Percentiles rank a stretch among this genome's conserved stretches.
These are phyloP conservation scores for Anacardium occidentale DNA, from an alignment of 345 rosid species.

Conservation along the genomic window DNA sequence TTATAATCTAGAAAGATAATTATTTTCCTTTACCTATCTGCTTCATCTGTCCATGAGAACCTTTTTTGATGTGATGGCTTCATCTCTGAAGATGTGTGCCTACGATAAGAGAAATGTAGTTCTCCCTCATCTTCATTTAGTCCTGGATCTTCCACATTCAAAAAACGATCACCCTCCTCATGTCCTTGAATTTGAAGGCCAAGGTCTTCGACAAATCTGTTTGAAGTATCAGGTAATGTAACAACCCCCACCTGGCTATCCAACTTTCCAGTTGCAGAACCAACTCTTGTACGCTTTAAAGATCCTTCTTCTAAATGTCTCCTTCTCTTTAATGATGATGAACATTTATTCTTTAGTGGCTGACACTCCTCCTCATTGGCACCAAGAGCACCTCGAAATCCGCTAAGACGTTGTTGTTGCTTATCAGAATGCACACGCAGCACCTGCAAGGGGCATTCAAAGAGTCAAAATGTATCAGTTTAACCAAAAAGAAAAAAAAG, in stretches of 20 bases:
- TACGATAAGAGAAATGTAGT: slow-evolving; percentile 39
- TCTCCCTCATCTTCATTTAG: slow-evolving; percentile 46
- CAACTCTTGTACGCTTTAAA: slow-evolving; percentile 37
- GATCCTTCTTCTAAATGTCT: slow-evolving; percentile 34
- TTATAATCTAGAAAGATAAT: slow-evolving; percentile 4
- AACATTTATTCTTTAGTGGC: slow-evolving; percentile 27
- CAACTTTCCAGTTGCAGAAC: slow-evolving; percentile 32
- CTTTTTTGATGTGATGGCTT: slow-evolving; percentile 50
- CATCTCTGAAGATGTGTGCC: slow-evolving; percentile 41
- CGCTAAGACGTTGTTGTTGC: slow-evolving; percentile 47
- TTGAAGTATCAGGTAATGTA: slow-evolving; percentile 21
- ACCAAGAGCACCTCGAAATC: slow-evolving; percentile 35
- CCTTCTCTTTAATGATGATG: slow-evolving; percentile 60
- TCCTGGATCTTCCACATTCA: slow-evolving; percentile 36
- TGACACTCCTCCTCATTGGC: slow-evolving; percentile 29
- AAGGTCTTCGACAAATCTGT: slow-evolving; percentile 29
- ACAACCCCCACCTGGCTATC: slow-evolving; percentile 18
- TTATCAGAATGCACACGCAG: slow-evolving; percentile 71
- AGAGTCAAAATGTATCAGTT: slow-evolving; percentile 2
- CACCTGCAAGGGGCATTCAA: slow-evolving; percentile 51
- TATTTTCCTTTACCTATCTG: slow-evolving; percentile 61
- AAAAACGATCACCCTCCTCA: slow-evolving; percentile 34
- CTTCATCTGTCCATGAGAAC: slow-evolving; percentile 84
- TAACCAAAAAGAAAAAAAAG: slow-evolving; percentile 8
- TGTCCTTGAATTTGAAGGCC: slow-evolving; percentile 20